Percentiles rank a stretch among this genome's conserved stretches.
Conservation (phyloP, 768 basidiomycete species). For the Russula sp. region DNA sequence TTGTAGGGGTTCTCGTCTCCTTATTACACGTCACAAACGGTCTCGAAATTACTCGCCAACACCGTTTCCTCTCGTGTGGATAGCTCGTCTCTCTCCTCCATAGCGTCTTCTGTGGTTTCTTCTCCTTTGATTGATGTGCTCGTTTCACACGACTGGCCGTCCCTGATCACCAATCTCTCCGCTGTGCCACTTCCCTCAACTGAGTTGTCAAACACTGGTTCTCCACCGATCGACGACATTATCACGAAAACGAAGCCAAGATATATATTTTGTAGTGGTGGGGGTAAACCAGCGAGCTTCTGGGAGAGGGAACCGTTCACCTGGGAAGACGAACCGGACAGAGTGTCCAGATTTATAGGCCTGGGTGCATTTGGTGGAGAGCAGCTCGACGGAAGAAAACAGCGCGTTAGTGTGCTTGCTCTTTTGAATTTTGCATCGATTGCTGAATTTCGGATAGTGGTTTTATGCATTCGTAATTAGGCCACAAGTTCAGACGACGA, state of each 20-base stretch:
- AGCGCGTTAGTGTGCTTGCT: slow-evolving; percentile 56
- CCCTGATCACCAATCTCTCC: slow-evolving; percentile 60
- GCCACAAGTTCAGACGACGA: slow-evolving; percentile 45
- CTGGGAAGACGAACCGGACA: slow-evolving; percentile 70
- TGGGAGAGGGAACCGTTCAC: slow-evolving; percentile 95
- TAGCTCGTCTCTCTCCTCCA: slow-evolving; percentile 57
- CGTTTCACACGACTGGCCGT: slow-evolving; percentile 76
- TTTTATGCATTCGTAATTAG: slow-evolving; percentile 94
- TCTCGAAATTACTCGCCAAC: slow-evolving; percentile 71
- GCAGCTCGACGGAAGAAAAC: slow-evolving; percentile 65
- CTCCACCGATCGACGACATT: slow-evolving; percentile 62
- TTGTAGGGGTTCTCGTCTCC: slow-evolving; percentile 72
- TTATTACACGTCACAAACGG: slow-evolving; percentile 65
- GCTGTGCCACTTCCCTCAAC: slow-evolving; percentile 46
- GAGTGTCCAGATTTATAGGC: slow-evolving; percentile 77
- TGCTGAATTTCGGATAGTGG: slow-evolving; percentile 55
- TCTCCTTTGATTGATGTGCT: slow-evolving; percentile 77
- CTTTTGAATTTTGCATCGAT: slow-evolving; percentile 1
- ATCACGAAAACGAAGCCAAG: slow-evolving; percentile 69
- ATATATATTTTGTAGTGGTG: slow-evolving; percentile 79
- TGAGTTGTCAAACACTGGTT: slow-evolving; percentile 45
- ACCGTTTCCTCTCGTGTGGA: slow-evolving; percentile 52
- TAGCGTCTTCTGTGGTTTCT: slow-evolving; percentile 56
- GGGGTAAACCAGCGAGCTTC: slow-evolving; percentile 67
- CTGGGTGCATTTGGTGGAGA: slow-evolving; percentile 83